Conservation (phyloP, 139 green algal species). For the Prasinococcaceae sp. region DNA sequence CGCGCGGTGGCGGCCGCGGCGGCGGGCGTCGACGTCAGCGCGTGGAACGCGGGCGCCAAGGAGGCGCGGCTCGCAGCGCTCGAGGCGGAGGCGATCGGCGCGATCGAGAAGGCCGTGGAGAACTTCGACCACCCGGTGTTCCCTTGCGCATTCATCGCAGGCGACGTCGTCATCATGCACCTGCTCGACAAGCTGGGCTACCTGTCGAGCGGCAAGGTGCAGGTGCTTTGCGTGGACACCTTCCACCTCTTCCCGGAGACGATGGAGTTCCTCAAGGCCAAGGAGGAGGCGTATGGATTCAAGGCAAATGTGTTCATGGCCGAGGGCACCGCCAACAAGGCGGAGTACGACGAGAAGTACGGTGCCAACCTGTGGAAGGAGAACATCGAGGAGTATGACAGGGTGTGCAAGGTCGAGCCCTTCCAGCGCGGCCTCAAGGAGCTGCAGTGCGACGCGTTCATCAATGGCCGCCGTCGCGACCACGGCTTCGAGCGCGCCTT, state of each 20-base stretch:
- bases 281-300: slow-evolving; percentile 40
- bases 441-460: slow-evolving; percentile 32
- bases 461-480: slow-evolving; percentile 36
- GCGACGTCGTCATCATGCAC: slow-evolving; percentile 41
- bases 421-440: slow-evolving; percentile 32
- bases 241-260: slow-evolving; percentile 48
- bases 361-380: slow-evolving; percentile 29
- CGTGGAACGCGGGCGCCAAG: slow-evolving; percentile 19
- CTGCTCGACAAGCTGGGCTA: slow-evolving; percentile 30
- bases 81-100: slow-evolving; percentile 28
- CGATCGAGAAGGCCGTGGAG: slow-evolving; percentile 22
- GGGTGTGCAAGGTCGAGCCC: slow-evolving; percentile 48
- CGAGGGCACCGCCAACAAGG: slow-evolving; percentile 14
- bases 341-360: slow-evolving; percentile 29
- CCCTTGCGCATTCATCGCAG: slow-evolving; percentile 39
- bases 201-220: slow-evolving; percentile 13
- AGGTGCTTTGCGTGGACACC: slow-evolving; percentile 43
- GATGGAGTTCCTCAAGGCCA: slow-evolving; percentile 27
- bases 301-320: slow-evolving; percentile 35
- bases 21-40: slow-evolving; percentile 7
- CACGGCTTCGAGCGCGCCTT: slow-evolving; percentile 37
- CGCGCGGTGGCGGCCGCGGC: too few species aligned
- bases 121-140: slow-evolving; percentile 31
- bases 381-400: slow-evolving; percentile 47
- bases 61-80: slow-evolving; percentile 18